Evolutionary conservation across 495 filamentous ascomycete genomes (phyloP), one percentile per base, ranked within the genome.

Genomic region (Parmelia sp.): DNA sequence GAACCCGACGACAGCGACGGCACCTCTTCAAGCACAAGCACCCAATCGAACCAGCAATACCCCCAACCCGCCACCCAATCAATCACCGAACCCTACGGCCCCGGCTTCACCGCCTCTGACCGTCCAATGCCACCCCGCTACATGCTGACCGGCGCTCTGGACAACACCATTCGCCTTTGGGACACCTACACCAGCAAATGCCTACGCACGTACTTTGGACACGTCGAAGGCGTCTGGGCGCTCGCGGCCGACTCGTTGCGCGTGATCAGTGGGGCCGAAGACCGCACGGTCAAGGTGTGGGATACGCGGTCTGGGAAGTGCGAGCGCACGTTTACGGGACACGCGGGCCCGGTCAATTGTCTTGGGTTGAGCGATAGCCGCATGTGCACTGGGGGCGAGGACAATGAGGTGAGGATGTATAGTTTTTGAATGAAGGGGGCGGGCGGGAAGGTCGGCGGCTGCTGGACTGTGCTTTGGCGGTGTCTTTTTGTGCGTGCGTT

Each of bases 271-370:
- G 94, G 92, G 15, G 88, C 90, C 40, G 88, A 97, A 74, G 94
- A 99, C 75, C 85, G 89, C 44, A 97, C 92, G 86, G 89, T 96
- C 73, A 97, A 97, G 74, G 88, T 95, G 44, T 98, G 95, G 95
- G 93, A 97, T 76, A 86, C 93, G 35, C 79, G 91, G 69, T 90
- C 89, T 17, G 93, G 95, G 6, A 90, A 87, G 66, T 96, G 92
- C 73, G 90, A 96, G 73, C 80, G 91, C 45, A 97, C 93, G 3
- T 93, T 94, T 69, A 88, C 89, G 23, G 92, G 92, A 3, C 95
- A 97, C 71, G 80, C 85, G 11, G 92, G 89, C 0, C 91, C 95
- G 0, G 91, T 96, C n/a, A 94, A 90, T 39, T 96, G 92, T 74
- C 86, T 97, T 56, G 92, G 90, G 3, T 79, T 99, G 11, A 92